These are phyloP conservation scores for Whalleya microplaca DNA, from an alignment of 2,329 filamentous ascomycete species.

Conservation along the genomic window DNA sequence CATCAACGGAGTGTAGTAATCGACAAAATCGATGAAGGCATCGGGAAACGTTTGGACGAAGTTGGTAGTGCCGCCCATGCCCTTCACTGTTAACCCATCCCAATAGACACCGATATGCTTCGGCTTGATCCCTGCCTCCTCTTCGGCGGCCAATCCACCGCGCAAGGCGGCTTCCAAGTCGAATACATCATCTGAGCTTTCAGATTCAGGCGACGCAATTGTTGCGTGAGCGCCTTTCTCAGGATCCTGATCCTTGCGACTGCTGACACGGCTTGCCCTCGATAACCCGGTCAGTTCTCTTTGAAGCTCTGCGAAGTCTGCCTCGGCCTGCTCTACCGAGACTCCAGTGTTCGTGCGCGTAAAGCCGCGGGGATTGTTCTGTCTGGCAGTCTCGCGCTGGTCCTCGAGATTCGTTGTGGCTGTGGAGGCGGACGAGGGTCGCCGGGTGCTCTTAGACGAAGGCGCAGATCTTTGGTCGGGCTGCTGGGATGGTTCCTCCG, in stretches of 20 bases:
- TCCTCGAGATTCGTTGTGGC: slow-evolving; percentile 40
- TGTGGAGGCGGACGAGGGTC: slow-evolving; percentile 30
- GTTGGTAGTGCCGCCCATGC: slow-evolving; percentile 74
- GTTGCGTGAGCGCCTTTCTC: slow-evolving; percentile 56
- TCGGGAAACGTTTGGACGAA: slow-evolving; percentile 77
- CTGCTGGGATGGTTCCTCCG: slow-evolving; percentile 1
- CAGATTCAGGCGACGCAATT: slow-evolving; percentile 44
- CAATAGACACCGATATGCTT: slow-evolving; percentile 83
- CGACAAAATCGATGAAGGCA: slow-evolving; percentile 76
- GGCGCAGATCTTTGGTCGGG: slow-evolving; percentile 8
- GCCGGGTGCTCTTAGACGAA: slow-evolving; percentile 20
- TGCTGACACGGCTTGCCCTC: slow-evolving; percentile 47
- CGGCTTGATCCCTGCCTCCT: slow-evolving; percentile 75
- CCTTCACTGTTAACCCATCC: slow-evolving; percentile 76
- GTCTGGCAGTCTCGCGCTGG: slow-evolving; percentile 45
- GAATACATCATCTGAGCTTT: slow-evolving; percentile 62
- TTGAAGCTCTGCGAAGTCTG: slow-evolving; percentile 71
- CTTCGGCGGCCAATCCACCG: slow-evolving; percentile 71
- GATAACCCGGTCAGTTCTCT: slow-evolving; percentile 63
- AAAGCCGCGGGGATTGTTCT: slow-evolving; percentile 53
- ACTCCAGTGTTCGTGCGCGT: slow-evolving; percentile 53
- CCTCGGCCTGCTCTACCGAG: slow-evolving; percentile 68
- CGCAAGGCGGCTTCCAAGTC: slow-evolving; percentile 76
- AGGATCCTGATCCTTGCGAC: slow-evolving; percentile 48
- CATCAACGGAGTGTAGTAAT: slow-evolving; percentile 68